Percentiles rank a stretch among this genome's conserved stretches.
phyloP scores from a whole-genome alignment of 768 basidiomycete species.

The Pilatotrama ljubarskyi region DNA sequence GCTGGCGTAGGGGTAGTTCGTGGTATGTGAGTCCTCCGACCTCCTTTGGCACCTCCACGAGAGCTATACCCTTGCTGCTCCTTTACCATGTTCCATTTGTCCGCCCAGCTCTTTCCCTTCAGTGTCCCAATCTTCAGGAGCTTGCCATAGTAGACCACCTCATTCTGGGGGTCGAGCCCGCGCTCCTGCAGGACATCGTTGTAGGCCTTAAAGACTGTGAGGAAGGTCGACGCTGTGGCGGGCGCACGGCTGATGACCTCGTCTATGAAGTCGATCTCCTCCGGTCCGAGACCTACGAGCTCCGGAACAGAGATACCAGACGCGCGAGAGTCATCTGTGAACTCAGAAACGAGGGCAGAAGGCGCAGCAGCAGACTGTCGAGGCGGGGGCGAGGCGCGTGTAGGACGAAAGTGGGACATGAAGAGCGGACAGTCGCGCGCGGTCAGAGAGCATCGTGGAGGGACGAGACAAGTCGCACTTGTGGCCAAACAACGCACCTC shows the following conservation, averaged over 20 bases:
- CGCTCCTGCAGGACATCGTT: conserved; percentile 74
- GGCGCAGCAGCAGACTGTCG: conserved; percentile 13
- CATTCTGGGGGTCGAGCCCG: conserved; percentile 72
- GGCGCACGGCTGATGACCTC: conserved; percentile 71
- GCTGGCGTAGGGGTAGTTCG: conserved; percentile 25
- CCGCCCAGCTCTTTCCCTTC: conserved; percentile 77
- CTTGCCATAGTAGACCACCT: conserved; percentile 80
- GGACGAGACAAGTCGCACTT: conserved; percentile 3
- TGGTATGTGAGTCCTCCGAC: conserved; percentile 18
- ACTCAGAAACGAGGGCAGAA: conserved; percentile 7
- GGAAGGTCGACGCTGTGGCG: conserved; percentile 69
- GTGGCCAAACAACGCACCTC: conserved; percentile 11
- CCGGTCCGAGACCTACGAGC: conserved; percentile 31
- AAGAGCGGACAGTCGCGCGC: neutral
- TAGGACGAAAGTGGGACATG: conserved; percentile 38
- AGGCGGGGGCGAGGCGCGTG: conserved; percentile 36
- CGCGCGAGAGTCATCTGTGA: conserved; percentile 26
- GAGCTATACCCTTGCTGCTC: conserved; percentile 45
- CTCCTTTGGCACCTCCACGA: conserved; percentile 6
- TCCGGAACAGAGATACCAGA: conserved; percentile 32
- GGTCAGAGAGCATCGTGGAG: conserved; percentile 4
- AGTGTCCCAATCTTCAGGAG: conserved; percentile 80
- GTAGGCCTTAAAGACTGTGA: conserved; percentile 84
- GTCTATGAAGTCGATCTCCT: conserved; percentile 72
- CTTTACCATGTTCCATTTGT: conserved; percentile 79